Conservation (phyloP, 192 early-diverging fungal species). For the Chytriomyces sp. region DNA sequence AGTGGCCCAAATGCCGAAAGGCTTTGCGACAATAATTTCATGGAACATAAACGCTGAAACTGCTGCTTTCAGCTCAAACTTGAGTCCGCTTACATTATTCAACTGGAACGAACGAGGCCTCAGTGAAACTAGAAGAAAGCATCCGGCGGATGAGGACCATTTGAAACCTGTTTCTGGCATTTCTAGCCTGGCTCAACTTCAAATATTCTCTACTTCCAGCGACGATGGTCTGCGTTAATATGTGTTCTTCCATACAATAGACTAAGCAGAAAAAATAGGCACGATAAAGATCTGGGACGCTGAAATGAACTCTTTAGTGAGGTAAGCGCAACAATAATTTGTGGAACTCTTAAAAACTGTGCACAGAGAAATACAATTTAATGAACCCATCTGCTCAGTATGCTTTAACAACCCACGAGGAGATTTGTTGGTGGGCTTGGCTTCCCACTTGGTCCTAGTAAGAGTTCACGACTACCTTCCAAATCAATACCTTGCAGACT, state of each 20-base stretch:
- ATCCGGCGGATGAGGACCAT: constrained; percentile 54
- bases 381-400: constrained; percentile 38
- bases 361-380: constrained; percentile 56
- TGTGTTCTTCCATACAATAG: neutral
- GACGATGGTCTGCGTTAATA: constrained; percentile 32
- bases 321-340: constrained; percentile 23
- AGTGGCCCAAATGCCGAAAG: constrained; percentile 2
- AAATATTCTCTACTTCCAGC: constrained; percentile 43
- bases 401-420: constrained; percentile 47
- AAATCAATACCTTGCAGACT: constrained; percentile 31
- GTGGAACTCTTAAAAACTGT: neutral
- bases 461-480: constrained; percentile 55
- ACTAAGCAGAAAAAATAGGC: neutral
- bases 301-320: constrained; percentile 35
- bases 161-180: constrained; percentile 34
- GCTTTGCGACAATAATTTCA: constrained; percentile 9
- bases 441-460: constrained; percentile 44
- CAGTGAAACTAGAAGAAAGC: constrained; percentile 21
- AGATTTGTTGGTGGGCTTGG: constrained; percentile 48
- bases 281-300: constrained; percentile 56
- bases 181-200: constrained; percentile 11
- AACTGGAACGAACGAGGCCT: neutral
- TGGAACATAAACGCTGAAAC: constrained; percentile 3
- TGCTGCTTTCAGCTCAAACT: constrained; percentile 12
- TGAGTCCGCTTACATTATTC: neutral